Conservation (phyloP, 371 early-diverging fungal species). For the Umbelopsis sp. region DNA sequence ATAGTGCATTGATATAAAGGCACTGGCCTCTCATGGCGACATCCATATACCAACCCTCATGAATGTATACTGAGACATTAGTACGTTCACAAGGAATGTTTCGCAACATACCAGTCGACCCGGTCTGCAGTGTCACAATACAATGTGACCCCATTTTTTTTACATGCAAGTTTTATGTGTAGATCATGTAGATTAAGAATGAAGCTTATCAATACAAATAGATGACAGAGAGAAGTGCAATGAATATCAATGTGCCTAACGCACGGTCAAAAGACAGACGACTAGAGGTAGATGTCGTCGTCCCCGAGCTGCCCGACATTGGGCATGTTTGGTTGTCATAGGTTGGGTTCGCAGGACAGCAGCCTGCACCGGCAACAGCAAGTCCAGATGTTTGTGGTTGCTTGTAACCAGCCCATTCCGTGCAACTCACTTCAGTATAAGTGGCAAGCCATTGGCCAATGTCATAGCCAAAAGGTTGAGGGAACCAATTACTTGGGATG, state of each 20-base stretch:
- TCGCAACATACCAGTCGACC: not conserved
- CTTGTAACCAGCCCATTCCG: constrained; percentile 11
- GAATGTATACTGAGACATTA: not conserved
- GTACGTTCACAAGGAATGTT: not conserved
- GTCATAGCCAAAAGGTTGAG: constrained; percentile 23
- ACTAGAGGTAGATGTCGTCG: not conserved
- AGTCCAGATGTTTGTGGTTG: constrained; percentile 10
- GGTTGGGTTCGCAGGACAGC: constrained; percentile 21
- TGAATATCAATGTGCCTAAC: not conserved
- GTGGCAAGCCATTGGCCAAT: constrained; percentile 20
- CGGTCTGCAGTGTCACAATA: too few species aligned
- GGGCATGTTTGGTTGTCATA: constrained; percentile 12
- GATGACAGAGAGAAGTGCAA: not conserved
- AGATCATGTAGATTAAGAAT: not conserved
- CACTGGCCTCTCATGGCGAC: too few species aligned
- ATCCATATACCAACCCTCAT: too few species aligned
- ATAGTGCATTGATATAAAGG: too few species aligned
- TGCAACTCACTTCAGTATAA: constrained; percentile 20
- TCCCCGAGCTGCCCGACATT: constrained; percentile 10
- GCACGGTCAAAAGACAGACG: not conserved
- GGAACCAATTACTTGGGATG: constrained; percentile 16
- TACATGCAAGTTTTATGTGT: not conserved
- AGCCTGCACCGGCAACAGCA: constrained; percentile 16
- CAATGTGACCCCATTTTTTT: not conserved
- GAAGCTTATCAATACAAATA: not conserved